phyloP scores from a whole-genome alignment of 495 filamentous ascomycete species.

The Penicillium verhagenii region DNA sequence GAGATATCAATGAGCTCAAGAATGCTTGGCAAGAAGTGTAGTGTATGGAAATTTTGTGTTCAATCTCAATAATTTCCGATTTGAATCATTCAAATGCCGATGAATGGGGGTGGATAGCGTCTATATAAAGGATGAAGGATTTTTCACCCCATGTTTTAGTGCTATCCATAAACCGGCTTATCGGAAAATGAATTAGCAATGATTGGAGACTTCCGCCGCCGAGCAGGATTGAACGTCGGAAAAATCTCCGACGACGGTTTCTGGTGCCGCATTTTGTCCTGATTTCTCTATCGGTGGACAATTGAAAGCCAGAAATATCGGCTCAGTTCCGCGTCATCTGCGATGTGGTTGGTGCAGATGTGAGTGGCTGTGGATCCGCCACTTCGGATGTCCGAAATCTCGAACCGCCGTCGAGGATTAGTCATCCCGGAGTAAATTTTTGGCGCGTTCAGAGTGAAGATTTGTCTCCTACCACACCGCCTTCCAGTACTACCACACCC shows the following conservation, averaged over 20 bases:
- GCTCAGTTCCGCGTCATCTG: constrained; percentile 20
- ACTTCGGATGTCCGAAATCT: constrained; percentile 24
- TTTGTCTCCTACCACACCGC: too few species aligned
- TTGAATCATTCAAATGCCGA: neutral
- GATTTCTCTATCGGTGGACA: constrained; percentile 17
- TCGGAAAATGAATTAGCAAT: constrained; percentile 17
- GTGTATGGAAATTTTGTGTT: neutral
- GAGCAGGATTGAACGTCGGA: constrained; percentile 18
- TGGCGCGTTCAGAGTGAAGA: too few species aligned
- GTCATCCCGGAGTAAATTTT: neutral
- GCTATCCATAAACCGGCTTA: constrained; percentile 11
- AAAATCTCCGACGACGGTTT: constrained; percentile 17
- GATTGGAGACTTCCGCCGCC: constrained; percentile 24
- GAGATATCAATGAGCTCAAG: neutral
- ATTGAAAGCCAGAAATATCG: constrained; percentile 9
- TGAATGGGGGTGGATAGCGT: constrained; percentile 1
- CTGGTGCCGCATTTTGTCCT: constrained; percentile 12
- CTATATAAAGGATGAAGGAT: constrained; percentile 4
- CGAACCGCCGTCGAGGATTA: constrained; percentile 14
- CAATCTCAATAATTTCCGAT: neutral
- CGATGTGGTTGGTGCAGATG: constrained; percentile 13
- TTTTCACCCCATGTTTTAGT: constrained; percentile 11
- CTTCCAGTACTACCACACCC: too few species aligned
- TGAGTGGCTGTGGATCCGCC: constrained; percentile 15
- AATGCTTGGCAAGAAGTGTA: neutral